Percentiles rank a stretch among this genome's conserved stretches.
Evolutionary conservation across 192 early-diverging fungal species (phyloP).

Genomic region (Coemansia sp.): DNA sequence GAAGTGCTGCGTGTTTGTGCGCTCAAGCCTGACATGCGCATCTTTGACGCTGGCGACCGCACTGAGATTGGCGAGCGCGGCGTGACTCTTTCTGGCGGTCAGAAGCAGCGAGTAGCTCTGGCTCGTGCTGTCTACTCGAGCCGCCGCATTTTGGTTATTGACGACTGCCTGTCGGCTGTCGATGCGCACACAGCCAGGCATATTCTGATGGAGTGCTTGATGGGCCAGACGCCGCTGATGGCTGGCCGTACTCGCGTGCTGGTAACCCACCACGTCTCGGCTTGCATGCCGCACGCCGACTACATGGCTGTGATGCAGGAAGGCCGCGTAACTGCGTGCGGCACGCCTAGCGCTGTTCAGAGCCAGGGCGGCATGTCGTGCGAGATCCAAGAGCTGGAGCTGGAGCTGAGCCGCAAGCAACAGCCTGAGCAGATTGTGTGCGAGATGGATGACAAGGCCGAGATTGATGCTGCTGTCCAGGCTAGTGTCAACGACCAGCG

Average conservation of each 20-base stretch:
- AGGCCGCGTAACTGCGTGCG: slow-evolving; percentile 62
- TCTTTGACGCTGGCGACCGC: slow-evolving; percentile 83
- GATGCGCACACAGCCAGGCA: slow-evolving; percentile 94
- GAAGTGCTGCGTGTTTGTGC: slow-evolving; percentile 86
- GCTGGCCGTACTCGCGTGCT: slow-evolving; percentile 78
- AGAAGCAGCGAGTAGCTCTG: slow-evolving; percentile 84
- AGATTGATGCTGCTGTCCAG: slow-evolving; percentile 15
- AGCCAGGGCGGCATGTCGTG: slow-evolving; percentile 35
- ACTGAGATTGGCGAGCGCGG: slow-evolving; percentile 95
- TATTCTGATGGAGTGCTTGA: slow-evolving; percentile 77
- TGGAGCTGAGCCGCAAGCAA: slow-evolving; percentile 1
- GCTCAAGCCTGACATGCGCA: slow-evolving; percentile 77
- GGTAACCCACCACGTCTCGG: slow-evolving; percentile 89
- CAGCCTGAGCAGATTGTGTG: slow-evolving; percentile 21
- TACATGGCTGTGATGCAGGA: slow-evolving; percentile 70
- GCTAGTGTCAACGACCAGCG: slow-evolving; percentile 21
- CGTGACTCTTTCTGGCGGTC: slow-evolving; percentile 83
- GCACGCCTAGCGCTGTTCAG: slow-evolving; percentile 56
- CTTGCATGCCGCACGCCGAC: slow-evolving; percentile 61
- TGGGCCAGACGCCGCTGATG: slow-evolving; percentile 66
- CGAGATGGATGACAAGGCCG: background rate
- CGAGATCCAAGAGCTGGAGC: slow-evolving; percentile 26
- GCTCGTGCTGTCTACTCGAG: slow-evolving; percentile 85
- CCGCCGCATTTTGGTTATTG: slow-evolving; percentile 73
- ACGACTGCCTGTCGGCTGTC: slow-evolving; percentile 95